Percentiles rank a stretch among this genome's conserved stretches.
These are phyloP conservation scores for Blastocystis sp. DNA, from an alignment of 352 stramenopile species.

Conservation along the genomic window DNA sequence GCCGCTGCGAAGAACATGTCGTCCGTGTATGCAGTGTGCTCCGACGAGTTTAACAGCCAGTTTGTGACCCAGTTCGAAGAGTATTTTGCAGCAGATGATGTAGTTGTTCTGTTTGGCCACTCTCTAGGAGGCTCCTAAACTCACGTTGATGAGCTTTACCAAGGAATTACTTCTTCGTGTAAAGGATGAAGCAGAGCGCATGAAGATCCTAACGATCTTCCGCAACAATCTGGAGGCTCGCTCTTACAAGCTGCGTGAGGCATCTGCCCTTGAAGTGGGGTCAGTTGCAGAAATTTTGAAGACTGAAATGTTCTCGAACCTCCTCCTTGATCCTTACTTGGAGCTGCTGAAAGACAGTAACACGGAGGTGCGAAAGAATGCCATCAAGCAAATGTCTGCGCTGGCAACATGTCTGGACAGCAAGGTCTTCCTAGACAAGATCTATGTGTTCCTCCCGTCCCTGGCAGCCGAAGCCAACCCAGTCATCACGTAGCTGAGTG, in stretches of 20 bases:
- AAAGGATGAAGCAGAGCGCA: slow-evolving; percentile 19
- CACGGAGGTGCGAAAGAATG: slow-evolving; percentile 36
- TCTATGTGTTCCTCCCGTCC: slow-evolving; percentile 8
- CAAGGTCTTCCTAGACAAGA: slow-evolving; percentile 1
- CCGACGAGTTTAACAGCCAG: neutral
- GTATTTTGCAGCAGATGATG: neutral
- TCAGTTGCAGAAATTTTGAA: neutral
- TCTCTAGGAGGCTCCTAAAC: slow-evolving; percentile 26
- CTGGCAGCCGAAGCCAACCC: slow-evolving; percentile 7
- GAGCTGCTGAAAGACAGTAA: slow-evolving; percentile 33
- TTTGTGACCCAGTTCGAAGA: slow-evolving; percentile 45
- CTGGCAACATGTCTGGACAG: neutral
- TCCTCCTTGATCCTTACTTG: slow-evolving; percentile 24
- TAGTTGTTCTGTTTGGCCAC: neutral
- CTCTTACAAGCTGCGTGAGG: slow-evolving; percentile 47
- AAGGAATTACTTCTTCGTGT: slow-evolving; percentile 17
- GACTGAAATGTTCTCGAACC: neutral
- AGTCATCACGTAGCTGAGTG: neutral
- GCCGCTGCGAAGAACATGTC: slow-evolving; percentile 49
- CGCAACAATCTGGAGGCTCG: slow-evolving; percentile 10
- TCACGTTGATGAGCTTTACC: slow-evolving; percentile 40
- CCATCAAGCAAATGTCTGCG: slow-evolving; percentile 20
- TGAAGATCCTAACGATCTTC: slow-evolving; percentile 23
- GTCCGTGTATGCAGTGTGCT: neutral
- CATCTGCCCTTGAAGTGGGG: slow-evolving; percentile 20